These are phyloP conservation scores for Kodamaea suecica DNA, from an alignment of 1,139 yeast genomes.

Conservation along the genomic window DNA sequence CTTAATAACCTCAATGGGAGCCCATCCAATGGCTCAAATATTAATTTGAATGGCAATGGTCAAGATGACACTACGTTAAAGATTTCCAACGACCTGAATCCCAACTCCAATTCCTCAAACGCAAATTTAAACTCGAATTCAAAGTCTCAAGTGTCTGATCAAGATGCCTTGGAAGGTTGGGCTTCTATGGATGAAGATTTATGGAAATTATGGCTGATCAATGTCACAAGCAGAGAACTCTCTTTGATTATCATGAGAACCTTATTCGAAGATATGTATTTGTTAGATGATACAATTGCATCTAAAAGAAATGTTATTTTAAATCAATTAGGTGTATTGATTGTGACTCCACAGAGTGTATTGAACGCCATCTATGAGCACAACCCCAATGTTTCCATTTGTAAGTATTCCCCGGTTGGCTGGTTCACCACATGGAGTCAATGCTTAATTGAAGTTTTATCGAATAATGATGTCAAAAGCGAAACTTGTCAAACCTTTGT, in stretches of 20 bases:
- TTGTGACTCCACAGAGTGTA: slow-evolving; percentile 69
- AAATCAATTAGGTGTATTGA: slow-evolving; percentile 78
- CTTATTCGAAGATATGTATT: slow-evolving; percentile 88
- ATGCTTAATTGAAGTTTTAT: slow-evolving; percentile 54
- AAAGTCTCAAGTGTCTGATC: slow-evolving; percentile 24
- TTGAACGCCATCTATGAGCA: slow-evolving; percentile 69
- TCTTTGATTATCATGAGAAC: slow-evolving; percentile 77
- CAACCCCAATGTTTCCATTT: slow-evolving; percentile 57
- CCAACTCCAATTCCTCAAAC: too few species aligned
- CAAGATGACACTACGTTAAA: too few species aligned
- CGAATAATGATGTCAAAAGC: slow-evolving; percentile 32
- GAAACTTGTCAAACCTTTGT: slow-evolving; percentile 47
- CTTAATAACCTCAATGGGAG: slow-evolving; percentile 3
- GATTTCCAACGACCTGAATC: too few species aligned
- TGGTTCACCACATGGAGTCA: slow-evolving; percentile 84
- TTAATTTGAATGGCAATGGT: slow-evolving; percentile 4
- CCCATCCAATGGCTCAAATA: slow-evolving; percentile 10
- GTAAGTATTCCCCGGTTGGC: slow-evolving; percentile 70
- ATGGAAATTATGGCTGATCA: slow-evolving; percentile 68
- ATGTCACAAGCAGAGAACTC: slow-evolving; percentile 65
- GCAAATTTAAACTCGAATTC: too few species aligned
- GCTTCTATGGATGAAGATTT: slow-evolving; percentile 78
- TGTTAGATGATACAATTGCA: slow-evolving; percentile 88
- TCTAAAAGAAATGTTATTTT: slow-evolving; percentile 74
- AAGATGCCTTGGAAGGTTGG: slow-evolving; percentile 74